These are phyloP conservation scores for Fusarium ramigenum DNA, from an alignment of 2,329 filamentous ascomycete genomes.

Conservation along the genomic window DNA sequence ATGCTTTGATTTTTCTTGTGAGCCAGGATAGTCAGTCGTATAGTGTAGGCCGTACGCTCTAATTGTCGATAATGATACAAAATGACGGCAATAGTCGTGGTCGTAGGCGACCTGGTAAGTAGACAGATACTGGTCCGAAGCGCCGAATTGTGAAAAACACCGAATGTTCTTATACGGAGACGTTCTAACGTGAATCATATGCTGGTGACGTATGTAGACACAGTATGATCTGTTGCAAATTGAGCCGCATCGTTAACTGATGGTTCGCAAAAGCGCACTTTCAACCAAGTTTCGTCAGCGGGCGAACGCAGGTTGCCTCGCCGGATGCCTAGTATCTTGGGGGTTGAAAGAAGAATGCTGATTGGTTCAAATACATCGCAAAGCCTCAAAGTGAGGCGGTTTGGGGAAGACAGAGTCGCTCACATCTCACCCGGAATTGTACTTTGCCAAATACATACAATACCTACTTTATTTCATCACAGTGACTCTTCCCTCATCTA, in stretches of 20 bases:
- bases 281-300: neutral
- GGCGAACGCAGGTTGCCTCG: slow-evolving; percentile 31
- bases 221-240: neutral
- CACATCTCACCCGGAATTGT: slow-evolving; percentile 2
- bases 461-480: neutral
- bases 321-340: slow-evolving; percentile 23
- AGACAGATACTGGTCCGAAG: neutral
- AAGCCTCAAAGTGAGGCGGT: slow-evolving; percentile 34
- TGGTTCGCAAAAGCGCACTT: slow-evolving; percentile 26
- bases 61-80: neutral
- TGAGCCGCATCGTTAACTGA: slow-evolving; percentile 22
- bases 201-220: neutral
- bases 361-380: slow-evolving; percentile 18
- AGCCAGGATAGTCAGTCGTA: neutral
- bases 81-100: neutral
- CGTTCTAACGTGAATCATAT: neutral
- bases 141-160: neutral
- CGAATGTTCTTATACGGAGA: neutral
- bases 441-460: neutral
- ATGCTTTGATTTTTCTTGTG: neutral
- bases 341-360: slow-evolving; percentile 28
- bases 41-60: neutral
- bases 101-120: neutral
- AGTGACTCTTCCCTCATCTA: slow-evolving; percentile 9
- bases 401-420: slow-evolving; percentile 6